Evolutionary conservation across 306 rosid genomes (phyloP), one percentile per base, ranked within the genome.

Genomic region (Cucurbita moschata): DNA sequence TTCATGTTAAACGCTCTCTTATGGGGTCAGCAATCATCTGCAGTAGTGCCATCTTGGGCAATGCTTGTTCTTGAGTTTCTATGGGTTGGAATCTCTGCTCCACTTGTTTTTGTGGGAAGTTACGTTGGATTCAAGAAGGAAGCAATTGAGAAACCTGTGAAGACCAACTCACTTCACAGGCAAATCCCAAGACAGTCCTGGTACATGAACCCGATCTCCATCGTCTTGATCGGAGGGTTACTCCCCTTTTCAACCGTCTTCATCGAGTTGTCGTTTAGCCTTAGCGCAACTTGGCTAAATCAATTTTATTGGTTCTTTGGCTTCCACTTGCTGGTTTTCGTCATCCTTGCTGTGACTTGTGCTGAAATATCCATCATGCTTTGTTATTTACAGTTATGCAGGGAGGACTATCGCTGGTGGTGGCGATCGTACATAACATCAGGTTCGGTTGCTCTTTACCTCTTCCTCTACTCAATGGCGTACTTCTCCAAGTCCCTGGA

Each of bases 351-450:
- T 0, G 65, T 86, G 80, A 88, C 93, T 8, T 88, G 93, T 70
- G 93, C 93, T 23, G 93, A 88, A 75, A 84, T 86, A 77, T 84
- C 90, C 60, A 51, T 88, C 76, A 88, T 88, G 81, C 93, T 88
- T 53, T 86, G 93, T 82, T 88, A 88, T 83, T 86, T 88, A 85
- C 93, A 88, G 80, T 40, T 88, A 65, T 88, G 93, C 87, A 88
- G 90, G 55, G 93, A 88, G 83, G 93, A 88, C 80, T 88, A 88
- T 73, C 80, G 81, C 74, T 88, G 93, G 93, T 88, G 93, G 93
- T 88, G 93, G 93, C 74, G 93, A 18, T 86, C 93, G 47, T 88
- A 86, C 82, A 89, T 88, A 37, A 86, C 93, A 1, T 79, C 93
- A 44, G 93, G 93, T 57, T 88, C 93, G 60, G 83, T 85, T 23